Base-by-base conservation (phyloP, 495 filamentous ascomycete genomes). In the Neurospora sublineolata region DNA sequence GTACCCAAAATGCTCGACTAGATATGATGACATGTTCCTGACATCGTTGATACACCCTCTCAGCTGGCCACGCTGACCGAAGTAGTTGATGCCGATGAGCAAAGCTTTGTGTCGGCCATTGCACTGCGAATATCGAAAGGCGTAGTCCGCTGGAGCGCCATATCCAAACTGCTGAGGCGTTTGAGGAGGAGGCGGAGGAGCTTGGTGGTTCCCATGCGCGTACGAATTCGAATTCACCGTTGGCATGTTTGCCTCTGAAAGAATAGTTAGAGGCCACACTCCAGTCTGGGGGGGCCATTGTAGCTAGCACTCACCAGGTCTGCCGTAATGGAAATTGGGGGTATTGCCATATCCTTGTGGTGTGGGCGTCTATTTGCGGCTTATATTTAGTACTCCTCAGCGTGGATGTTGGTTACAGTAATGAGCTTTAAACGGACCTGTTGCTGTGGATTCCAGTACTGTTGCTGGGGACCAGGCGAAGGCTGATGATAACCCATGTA, bases 11-110 rank as follows among this genome's bases (percentile, higher is more conserved):
- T 92, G 90, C 77, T 94, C 89, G 77, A 94, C 92, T 68, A 99
- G 85, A 76, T 97, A 99, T 69, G 86, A 84, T 33, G 93, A 96
- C 95, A 99, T 96, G 79, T 98, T 98, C 83, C 94, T 92, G 46
- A 97, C 96, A 79, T 99, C 95, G 79, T 98, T 98, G 84, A 98
- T 98, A 79, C 95, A 99, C 69, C 95, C 95, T 68, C 94, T 83
- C 58, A 99, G 84, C 84, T 98, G 93, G 70, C 94, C 94, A 70
- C 91, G 88, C 79, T 98, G 95, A 60, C 90, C 88, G 75, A 97
- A 97, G 81, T 99, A 99, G 83, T 99, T 99, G 84, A 98, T 97
- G 44, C 95, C 95, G 72, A 99, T 97, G 73, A 99, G 82, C 39
- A 99, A 84, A 30, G 95, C 95, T 86, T 97, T 99, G 77, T 93